Conservation (phyloP, 345 rosid species). For the Syzygium oleosum region DNA sequence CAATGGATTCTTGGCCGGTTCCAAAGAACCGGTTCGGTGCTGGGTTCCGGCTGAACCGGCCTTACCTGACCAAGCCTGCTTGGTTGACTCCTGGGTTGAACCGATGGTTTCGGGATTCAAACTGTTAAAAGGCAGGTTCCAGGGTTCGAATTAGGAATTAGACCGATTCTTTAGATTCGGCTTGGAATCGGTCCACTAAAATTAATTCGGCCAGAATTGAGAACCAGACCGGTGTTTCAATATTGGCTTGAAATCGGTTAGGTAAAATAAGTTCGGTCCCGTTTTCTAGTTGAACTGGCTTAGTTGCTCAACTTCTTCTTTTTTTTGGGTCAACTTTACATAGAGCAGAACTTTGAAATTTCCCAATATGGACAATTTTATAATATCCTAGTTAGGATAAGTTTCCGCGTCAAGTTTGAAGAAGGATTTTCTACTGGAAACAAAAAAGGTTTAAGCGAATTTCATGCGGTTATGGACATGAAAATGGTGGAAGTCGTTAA, state of each 20-base stretch:
- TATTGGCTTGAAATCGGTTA: neutral
- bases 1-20: neutral
- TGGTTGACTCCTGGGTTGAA: neutral
- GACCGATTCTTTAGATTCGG: neutral
- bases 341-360: too few species aligned
- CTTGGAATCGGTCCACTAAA: neutral
- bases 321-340: too few species aligned
- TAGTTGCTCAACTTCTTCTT: neutral
- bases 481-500: neutral
- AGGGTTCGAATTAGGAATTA: neutral
- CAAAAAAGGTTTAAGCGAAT: neutral
- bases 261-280: neutral
- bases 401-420: neutral
- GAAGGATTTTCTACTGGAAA: neutral
- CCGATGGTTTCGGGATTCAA: neutral
- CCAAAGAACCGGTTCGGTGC: neutral
- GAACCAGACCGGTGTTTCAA: neutral
- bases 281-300: neutral
- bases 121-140: neutral
- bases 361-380: neutral
- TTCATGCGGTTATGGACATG: neutral
- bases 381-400: neutral
- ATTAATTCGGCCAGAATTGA: neutral
- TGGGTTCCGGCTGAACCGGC: neutral
- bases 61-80: neutral